A percentile compares a stretch with the other conserved stretches of the same genome.
These are phyloP conservation scores for Bryoerythrophyllum caledonicum DNA, from an alignment of 225 moss, liverwort and hornwort genomes.

Conservation along the genomic window DNA sequence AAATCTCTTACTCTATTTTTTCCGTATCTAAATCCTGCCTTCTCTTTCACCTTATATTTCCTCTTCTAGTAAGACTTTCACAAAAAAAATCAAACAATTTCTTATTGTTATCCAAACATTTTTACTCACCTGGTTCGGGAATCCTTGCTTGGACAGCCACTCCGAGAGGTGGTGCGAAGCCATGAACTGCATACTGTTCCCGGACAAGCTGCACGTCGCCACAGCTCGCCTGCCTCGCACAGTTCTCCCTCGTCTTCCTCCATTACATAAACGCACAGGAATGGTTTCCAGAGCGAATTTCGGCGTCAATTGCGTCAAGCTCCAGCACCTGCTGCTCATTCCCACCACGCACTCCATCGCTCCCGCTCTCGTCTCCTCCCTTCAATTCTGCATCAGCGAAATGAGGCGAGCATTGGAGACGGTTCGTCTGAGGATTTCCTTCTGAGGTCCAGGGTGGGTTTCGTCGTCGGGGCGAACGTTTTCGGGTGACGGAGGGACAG, in stretches of 20 bases:
- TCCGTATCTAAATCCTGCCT: too few species aligned
- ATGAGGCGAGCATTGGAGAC: not conserved
- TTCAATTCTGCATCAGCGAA: not conserved
- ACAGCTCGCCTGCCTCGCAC: conserved; percentile 16
- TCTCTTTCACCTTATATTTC: too few species aligned
- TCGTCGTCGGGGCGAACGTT: not conserved
- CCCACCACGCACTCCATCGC: conserved; percentile 33
- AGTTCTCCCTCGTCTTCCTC: not conserved
- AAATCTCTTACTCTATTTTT: too few species aligned
- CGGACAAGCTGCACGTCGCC: conserved; percentile 38
- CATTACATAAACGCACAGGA: conserved; percentile 28
- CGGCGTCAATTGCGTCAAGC: conserved; percentile 8
- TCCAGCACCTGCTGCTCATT: conserved; percentile 10
- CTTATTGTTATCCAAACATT: too few species aligned
- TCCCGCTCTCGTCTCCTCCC: not conserved
- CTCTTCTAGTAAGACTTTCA: too few species aligned
- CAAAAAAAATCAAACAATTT: too few species aligned
- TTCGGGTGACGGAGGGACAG: not conserved
- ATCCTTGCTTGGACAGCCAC: conserved; percentile 75
- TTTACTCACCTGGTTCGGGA: conserved; percentile 68
- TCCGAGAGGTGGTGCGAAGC: conserved; percentile 64
- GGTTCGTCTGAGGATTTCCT: not conserved
- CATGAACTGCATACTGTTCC: conserved; percentile 52
- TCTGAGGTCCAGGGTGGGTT: not conserved
- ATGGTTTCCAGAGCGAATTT: conserved; percentile 10